Base-by-base conservation (phyloP, 257 asterid species). In the Solanum clarkiae region DNA sequence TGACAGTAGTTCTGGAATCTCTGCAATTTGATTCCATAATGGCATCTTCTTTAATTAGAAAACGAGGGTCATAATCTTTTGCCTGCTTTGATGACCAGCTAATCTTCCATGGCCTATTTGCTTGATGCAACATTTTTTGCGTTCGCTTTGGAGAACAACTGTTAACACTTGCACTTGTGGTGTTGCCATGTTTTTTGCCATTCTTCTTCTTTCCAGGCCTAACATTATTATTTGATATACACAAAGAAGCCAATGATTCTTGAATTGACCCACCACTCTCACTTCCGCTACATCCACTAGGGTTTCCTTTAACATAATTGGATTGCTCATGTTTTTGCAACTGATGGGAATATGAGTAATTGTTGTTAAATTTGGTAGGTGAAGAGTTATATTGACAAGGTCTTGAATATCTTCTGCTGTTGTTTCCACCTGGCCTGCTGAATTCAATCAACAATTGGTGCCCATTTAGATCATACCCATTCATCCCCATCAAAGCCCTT, bases 1-100 rank as follows among this genome's bases (percentile, higher is more conserved):
- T 97, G 84, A 97, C 93, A 77, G 99, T 95, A 47, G 99, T 97
- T 92, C 99, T 91, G 1, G 89, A 51, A 89, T 97, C 99, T 80
- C 88, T 88, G 88, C 90, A 88, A 85, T 90, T 89, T 1, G 98
- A 75, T 86, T 92, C 98, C 88, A 86, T 82, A 6, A 89, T 89
- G 18, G 92, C 91, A 54, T 91, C 97, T 86, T 92, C 95, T 7
- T 93, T 91, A 4, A 97, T 97, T 86, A 93, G 79, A 80, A 93
- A 97, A 10, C 98, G 94, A 14, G 98, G 95, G 84, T 97, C 98
- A 65, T 87, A 90, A 15, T 91, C 98, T 57, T 87, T 92, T 70
- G 89, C 70, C 87, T 75, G 53, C 81, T 84, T 36, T 86, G 89
- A 10, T 85, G 81, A 14, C 69, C 69, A 56, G 84, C 86, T 88